These are phyloP conservation scores for Rhododendron williamsianum DNA, from an alignment of 148 eudicot species.

Conservation along the genomic window DNA sequence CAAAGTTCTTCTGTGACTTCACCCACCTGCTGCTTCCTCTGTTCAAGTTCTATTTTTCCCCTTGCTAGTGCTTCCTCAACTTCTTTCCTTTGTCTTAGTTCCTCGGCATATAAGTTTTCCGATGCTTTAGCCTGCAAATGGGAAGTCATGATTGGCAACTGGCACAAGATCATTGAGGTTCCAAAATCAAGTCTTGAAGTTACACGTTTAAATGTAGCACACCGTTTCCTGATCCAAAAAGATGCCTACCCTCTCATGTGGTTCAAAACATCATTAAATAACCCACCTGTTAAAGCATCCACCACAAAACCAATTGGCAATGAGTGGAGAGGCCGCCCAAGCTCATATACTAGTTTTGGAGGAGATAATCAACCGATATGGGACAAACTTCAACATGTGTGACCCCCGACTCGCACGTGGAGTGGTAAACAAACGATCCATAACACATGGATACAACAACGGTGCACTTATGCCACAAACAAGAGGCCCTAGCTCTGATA, in stretches of 20 bases:
- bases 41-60: constrained; percentile 45
- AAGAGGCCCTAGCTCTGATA: too few species aligned
- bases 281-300: too few species aligned
- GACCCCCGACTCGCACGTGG: too few species aligned
- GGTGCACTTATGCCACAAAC: too few species aligned
- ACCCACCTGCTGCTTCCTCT: constrained; percentile 29
- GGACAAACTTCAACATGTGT: too few species aligned
- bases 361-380: too few species aligned
- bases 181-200: not conserved
- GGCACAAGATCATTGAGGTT: not conserved
- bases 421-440: too few species aligned
- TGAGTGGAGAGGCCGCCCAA: too few species aligned
- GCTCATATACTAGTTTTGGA: too few species aligned
- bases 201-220: not conserved
- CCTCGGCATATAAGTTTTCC: constrained; percentile 50
- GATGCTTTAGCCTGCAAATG: constrained; percentile 28
- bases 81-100: constrained; percentile 46
- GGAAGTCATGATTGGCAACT: not conserved
- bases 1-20: constrained; percentile 39
- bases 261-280: not conserved
- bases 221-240: not conserved
- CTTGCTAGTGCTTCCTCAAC: constrained; percentile 47
- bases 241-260: not conserved
- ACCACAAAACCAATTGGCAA: too few species aligned
- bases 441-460: too few species aligned